Evolutionary conservation across 1,284 basidiomycete species (phyloP).

Genomic region (Apiotrichum akiyoshidainum): DNA sequence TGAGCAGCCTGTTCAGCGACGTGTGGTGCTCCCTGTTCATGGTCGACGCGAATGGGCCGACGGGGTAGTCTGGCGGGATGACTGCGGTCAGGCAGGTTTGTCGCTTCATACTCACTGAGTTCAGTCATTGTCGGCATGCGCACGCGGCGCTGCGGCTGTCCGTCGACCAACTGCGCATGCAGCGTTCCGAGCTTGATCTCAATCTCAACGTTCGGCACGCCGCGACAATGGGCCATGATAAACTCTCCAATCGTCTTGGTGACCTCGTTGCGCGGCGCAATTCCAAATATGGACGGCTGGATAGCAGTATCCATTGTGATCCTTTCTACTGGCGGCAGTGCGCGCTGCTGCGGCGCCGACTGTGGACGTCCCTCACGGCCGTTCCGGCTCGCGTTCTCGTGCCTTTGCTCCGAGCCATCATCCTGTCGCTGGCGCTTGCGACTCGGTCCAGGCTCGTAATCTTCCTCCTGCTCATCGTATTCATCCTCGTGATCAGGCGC

Average conservation of each 20-base stretch:
- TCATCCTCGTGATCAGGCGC: slow-evolving; percentile 3
- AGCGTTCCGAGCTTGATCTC: slow-evolving; percentile 91
- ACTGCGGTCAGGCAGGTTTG: slow-evolving; percentile 51
- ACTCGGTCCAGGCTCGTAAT: slow-evolving; percentile 23
- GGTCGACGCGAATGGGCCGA: slow-evolving; percentile 77
- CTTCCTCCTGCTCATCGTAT: background rate
- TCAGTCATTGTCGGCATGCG: slow-evolving; percentile 72
- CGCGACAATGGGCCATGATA: slow-evolving; percentile 55
- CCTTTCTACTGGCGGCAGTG: slow-evolving; percentile 1
- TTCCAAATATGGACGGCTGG: slow-evolving; percentile 82
- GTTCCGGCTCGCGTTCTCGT: background rate
- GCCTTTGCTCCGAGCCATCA: background rate
- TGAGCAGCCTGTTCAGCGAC: slow-evolving; percentile 79
- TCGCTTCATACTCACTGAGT: slow-evolving; percentile 65
- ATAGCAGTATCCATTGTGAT: slow-evolving; percentile 42
- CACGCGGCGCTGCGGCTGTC: slow-evolving; percentile 53
- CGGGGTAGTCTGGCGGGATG: slow-evolving; percentile 48
- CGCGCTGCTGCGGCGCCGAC: background rate
- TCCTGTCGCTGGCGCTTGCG: slow-evolving; percentile 32
- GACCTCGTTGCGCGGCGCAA: slow-evolving; percentile 92
- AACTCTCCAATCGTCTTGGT: slow-evolving; percentile 88
- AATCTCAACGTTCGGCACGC: slow-evolving; percentile 59
- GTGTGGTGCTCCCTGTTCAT: slow-evolving; percentile 85
- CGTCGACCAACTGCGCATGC: slow-evolving; percentile 54
- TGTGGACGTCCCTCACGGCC: background rate